Conservation (phyloP, 2,329 filamentous ascomycete genomes). For the Fusarium brachygibbosum region DNA sequence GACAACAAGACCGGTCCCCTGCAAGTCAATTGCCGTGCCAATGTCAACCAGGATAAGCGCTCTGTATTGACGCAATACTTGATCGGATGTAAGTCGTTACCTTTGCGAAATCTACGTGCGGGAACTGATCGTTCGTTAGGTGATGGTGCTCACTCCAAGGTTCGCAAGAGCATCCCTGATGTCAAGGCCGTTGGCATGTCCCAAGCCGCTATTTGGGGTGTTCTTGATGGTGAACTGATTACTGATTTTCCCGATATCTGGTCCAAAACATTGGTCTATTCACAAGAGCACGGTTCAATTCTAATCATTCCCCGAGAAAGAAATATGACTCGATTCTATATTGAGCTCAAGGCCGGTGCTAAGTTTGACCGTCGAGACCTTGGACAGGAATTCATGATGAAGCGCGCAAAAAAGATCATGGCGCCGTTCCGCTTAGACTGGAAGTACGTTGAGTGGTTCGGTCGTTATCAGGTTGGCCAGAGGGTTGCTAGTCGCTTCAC, state of each 20-base stretch:
- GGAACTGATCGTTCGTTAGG: slow-evolving; percentile 54
- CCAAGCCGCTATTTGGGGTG: slow-evolving; percentile 73
- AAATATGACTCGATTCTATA: slow-evolving; percentile 77
- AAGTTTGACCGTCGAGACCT: slow-evolving; percentile 58
- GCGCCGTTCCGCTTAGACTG: slow-evolving; percentile 69
- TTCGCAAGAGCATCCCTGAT: slow-evolving; percentile 73
- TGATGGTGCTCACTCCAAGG: slow-evolving; percentile 79
- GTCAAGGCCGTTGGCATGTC: slow-evolving; percentile 69
- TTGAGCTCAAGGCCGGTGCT: slow-evolving; percentile 65
- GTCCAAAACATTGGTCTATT: slow-evolving; percentile 79
- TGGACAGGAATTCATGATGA: slow-evolving; percentile 78
- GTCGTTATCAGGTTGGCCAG: slow-evolving; percentile 78
- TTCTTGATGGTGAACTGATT: slow-evolving; percentile 77
- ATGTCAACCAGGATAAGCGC: slow-evolving; percentile 64
- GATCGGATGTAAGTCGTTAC: slow-evolving; percentile 71
- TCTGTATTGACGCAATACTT: slow-evolving; percentile 72
- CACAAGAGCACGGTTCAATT: slow-evolving; percentile 75
- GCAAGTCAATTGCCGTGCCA: slow-evolving; percentile 65
- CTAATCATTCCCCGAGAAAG: slow-evolving; percentile 81
- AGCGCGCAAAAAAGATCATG: slow-evolving; percentile 72
- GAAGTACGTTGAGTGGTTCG: slow-evolving; percentile 77
- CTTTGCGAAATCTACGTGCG: neutral
- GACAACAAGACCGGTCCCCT: slow-evolving; percentile 60
- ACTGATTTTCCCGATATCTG: slow-evolving; percentile 82
- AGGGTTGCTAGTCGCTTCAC: slow-evolving; percentile 78